Base-by-base conservation (phyloP, 225 moss, liverwort and hornwort species). In the Pleurozium schreberi region DNA sequence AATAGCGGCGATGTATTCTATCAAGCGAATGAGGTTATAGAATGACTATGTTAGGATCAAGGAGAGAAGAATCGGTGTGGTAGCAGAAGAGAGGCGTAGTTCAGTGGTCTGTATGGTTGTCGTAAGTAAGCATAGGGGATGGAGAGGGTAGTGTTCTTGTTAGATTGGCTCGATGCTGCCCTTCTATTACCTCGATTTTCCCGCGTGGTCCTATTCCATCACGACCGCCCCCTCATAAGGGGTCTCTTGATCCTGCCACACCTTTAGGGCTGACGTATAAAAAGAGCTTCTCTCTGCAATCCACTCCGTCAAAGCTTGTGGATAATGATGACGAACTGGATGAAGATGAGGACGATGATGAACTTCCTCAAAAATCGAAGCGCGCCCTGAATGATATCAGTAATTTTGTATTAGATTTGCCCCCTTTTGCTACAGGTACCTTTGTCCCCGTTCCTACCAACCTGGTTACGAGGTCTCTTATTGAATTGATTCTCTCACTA, bases 311-410 rank as follows among this genome's bases (percentile, higher is more conserved):
- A 33, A 93, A 92, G 88, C 93, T 66, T 78, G 58, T 76, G 80
- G 93, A 96, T 43, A 87, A 91, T 67, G 96, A 95, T 82, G 96
- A 96, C 80, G 94, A 95, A 78, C 82, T 93, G 65, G 96, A 96
- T 86, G 98, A 98, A 22, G 92, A 93, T 75, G 98, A 97, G 63
- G 97, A 97, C 33, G 95, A 88, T 78, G 98, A 96, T 79, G 98
- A 97, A 38, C 86, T 84, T 92, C 95, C 88, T 90, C 94, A 74
- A 93, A 97, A 92, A 91, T 93, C 97, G 26, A 94, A 93, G 90
- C 95, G 97, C 30, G 90, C 95, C 47, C 94, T 98, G n/a, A 91
- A 95, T 89, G 93, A 93, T 84, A 95, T 97, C 89, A 97, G 92
- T 89, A 94, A 96, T 62, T 94, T 98, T 90, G 94, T 94, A 76